These are phyloP conservation scores for Solanum hybrid DNA, from an alignment of 305 asterid species.

Conservation along the genomic window DNA sequence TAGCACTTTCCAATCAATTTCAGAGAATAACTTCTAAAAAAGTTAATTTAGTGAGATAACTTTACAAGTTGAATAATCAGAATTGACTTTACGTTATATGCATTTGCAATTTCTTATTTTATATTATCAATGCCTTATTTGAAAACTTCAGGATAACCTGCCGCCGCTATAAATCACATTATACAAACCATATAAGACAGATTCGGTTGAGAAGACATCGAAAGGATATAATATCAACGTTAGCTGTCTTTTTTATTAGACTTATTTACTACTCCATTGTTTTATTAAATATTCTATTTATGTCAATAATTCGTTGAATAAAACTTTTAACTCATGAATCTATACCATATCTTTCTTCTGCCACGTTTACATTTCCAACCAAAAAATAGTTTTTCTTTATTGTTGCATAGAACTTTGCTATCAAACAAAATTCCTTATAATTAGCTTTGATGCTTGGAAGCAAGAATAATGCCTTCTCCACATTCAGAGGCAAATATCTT, in stretches of 20 bases:
- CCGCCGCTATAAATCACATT: background rate
- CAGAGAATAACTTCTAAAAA: background rate
- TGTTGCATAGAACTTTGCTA: background rate
- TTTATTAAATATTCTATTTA: background rate
- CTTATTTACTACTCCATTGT: background rate
- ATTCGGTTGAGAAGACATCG: too few relatives aligned
- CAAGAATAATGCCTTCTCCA: constrained; percentile 24
- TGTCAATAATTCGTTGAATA: background rate
- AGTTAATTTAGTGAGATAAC: background rate
- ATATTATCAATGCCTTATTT: background rate
- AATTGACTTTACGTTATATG: background rate
- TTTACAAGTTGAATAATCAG: background rate
- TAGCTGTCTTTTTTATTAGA: background rate
- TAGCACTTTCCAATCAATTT: background rate
- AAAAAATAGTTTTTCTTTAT: background rate
- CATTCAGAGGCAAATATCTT: constrained; percentile 26
- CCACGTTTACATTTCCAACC: background rate
- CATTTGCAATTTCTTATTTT: background rate
- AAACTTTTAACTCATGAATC: background rate
- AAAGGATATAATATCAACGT: background rate
- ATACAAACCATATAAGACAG: background rate
- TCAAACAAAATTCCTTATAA: background rate
- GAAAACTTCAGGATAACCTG: rapidly evolving
- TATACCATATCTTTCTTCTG: background rate
- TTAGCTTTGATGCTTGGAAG: background rate